These are phyloP conservation scores for Cordyceps pruinosa DNA, from an alignment of 2,329 filamentous ascomycete species.

Conservation along the genomic window DNA sequence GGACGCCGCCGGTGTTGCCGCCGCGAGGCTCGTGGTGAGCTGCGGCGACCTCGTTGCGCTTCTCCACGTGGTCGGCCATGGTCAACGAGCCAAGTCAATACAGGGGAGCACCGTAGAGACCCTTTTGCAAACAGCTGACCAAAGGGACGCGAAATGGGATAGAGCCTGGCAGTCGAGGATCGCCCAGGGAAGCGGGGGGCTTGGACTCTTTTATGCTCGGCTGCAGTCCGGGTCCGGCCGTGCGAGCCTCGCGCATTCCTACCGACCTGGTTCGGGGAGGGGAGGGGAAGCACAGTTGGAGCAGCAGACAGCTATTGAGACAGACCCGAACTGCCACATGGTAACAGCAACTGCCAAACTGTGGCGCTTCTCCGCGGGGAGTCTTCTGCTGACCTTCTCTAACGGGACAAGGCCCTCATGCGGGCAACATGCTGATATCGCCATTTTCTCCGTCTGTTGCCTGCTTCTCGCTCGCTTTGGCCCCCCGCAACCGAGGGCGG, in stretches of 20 bases:
- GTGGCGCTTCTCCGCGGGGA: background rate
- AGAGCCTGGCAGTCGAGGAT: background rate
- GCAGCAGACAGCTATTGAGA: background rate
- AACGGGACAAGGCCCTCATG: background rate
- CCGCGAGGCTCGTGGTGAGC: background rate
- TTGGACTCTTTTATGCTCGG: slow-evolving; percentile 2
- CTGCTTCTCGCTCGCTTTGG: too few species aligned
- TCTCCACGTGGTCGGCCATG: slow-evolving; percentile 9
- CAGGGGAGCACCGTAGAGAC: background rate
- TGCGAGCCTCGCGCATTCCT: background rate
- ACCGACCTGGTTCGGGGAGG: background rate
- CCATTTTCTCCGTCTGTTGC: background rate
- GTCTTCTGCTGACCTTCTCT: slow-evolving; percentile 5
- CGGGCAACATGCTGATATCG: background rate
- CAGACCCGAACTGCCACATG: background rate
- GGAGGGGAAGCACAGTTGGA: background rate
- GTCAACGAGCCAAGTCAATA: background rate
- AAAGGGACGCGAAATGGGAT: background rate
- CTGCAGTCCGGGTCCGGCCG: background rate
- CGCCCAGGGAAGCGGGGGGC: background rate
- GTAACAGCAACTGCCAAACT: background rate
- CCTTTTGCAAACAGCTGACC: background rate
- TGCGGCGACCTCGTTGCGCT: slow-evolving; percentile 3
- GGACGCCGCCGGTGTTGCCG: background rate
- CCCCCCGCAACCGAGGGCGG: too few species aligned